Conservation (phyloP, 2,329 filamentous ascomycete species). For the Alternaria brassicicola region DNA sequence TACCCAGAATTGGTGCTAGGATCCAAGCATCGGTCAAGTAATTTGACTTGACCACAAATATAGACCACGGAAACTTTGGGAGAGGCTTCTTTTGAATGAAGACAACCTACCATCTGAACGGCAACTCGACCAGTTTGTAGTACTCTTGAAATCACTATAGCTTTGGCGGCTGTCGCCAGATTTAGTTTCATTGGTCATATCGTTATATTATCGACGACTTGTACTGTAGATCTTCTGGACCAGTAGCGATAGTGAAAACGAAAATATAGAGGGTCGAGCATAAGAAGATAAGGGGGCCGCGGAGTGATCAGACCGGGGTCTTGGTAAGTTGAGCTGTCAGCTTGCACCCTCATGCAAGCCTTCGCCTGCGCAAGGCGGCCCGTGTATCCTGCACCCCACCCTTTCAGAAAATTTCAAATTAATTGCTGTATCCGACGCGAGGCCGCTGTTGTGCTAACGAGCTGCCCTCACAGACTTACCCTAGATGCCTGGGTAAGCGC, state of each 20-base stretch:
- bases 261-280: neutral
- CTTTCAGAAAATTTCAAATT: neutral
- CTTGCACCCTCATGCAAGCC: neutral
- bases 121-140: neutral
- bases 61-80: neutral
- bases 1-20: neutral
- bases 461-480: neutral
- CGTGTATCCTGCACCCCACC: neutral
- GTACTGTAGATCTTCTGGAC: neutral
- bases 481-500: neutral
- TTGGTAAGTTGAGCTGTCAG: neutral
- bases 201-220: neutral
- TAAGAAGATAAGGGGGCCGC: neutral
- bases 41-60: rapidly evolving
- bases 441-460: neutral
- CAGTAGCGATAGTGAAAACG: neutral
- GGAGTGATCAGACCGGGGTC: neutral
- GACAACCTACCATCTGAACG: conserved; percentile 1
- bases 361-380: neutral
- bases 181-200: neutral
- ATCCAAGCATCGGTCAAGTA: neutral
- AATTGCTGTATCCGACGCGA: neutral
- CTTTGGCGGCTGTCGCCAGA: conserved; percentile 6
- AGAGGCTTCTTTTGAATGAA: neutral
- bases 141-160: conserved; percentile 4